Evolutionary conservation across 2,329 filamentous ascomycete genomes (phyloP).

Genomic region (Leptodontidium sp.): DNA sequence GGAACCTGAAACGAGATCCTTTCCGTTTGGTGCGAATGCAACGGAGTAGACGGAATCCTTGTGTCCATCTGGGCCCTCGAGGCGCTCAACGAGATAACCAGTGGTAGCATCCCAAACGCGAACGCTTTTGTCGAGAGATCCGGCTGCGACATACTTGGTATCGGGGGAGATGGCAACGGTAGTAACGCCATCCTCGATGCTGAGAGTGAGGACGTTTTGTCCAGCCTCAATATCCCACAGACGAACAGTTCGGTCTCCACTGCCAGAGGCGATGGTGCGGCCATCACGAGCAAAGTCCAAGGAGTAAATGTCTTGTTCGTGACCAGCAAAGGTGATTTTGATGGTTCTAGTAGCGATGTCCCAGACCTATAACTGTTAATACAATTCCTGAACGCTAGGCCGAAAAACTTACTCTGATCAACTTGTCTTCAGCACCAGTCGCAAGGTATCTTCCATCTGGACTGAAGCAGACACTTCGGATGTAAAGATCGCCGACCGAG

Average conservation of each 20-base stretch:
- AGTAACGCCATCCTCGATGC: constrained; percentile 96
- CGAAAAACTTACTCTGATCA: constrained; percentile 79
- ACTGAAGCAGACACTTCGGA: constrained; percentile 97
- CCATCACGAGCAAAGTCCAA: constrained; percentile 95
- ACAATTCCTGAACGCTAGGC: constrained; percentile 16
- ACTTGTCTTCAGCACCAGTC: constrained; percentile 96
- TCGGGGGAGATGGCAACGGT: constrained; percentile 98
- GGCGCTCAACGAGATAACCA: constrained; percentile 86
- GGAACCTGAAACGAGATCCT: constrained; percentile 92
- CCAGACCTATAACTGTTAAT: constrained; percentile 75
- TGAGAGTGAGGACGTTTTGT: constrained; percentile 82
- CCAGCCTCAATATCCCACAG: constrained; percentile 95
- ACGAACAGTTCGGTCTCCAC: constrained; percentile 91
- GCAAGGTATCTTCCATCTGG: constrained; percentile 93
- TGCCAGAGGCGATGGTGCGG: constrained; percentile 92
- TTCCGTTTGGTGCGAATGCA: constrained; percentile 92
- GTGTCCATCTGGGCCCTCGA: constrained; percentile 93
- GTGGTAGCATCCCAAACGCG: constrained; percentile 93
- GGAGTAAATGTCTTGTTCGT: constrained; percentile 98
- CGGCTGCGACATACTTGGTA: constrained; percentile 91
- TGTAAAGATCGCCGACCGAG: constrained; percentile 91
- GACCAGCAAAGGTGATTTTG: constrained; percentile 91
- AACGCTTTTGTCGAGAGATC: constrained; percentile 96
- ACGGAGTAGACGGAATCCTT: constrained; percentile 98
- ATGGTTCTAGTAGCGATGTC: constrained; percentile 87